Evolutionary conservation across 805 yeast genomes (phyloP), one percentile per base, ranked within the genome.

Genomic region (Brettanomyces sp.): DNA sequence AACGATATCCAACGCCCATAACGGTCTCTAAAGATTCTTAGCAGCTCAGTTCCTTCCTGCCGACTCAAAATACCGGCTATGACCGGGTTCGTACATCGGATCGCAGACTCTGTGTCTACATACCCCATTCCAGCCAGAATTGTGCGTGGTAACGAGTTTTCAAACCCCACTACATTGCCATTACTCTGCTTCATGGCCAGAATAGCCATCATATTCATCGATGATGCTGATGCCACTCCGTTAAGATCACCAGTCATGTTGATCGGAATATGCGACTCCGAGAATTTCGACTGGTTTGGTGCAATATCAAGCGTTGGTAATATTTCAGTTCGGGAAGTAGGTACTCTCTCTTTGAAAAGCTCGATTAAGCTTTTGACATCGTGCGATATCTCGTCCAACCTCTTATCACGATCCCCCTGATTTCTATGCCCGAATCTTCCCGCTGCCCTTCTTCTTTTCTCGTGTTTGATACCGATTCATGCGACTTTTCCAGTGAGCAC

Each of bases 1-100:
- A 85, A 77, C 45, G 85, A 77, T 3, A 83, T 79, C 95, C 95
- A 85, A 30, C 87, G 70, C 4, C 89, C 87, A 56, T 80, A 85
- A 54, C 82, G 72, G 42, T 79, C 76, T 39, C 83, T 66, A 57
- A 85, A 85, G 41, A 73, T 74, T 45, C 69, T 70, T 51, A 85
- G 62, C 36, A 84, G 60, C 14, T 67, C 66, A 5, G 71, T 52
- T 0, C 78, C 77, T 51, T 81, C 79, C 3, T 63, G 59, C 37
- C 68, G 54, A 1, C 76, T 55, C 13, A 85, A 54, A 4, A 82
- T 62, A 1, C 77, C 76, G 24, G 73, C 54, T 2, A 74, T 53
- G 3, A 85, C 66, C 3, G 82, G 59, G 55, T 82, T 86, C 9
- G 56, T 55, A 9, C 12, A 49, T 56, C 13, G 24, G 36, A 7